phyloP scores from a whole-genome alignment of 1,284 basidiomycete genomes.

The Agroathelia rolfsii region DNA sequence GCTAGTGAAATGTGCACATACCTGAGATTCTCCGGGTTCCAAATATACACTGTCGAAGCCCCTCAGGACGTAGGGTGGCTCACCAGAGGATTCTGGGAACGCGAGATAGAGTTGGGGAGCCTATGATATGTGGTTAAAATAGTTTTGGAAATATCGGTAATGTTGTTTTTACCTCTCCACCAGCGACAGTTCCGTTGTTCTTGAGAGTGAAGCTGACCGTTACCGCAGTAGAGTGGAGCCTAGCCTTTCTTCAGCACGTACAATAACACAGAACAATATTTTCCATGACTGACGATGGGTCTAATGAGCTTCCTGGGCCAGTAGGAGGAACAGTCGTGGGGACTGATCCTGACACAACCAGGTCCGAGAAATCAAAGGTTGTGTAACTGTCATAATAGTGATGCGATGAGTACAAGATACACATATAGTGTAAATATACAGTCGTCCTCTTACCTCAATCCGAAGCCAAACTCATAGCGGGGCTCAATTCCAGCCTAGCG shows the following conservation, averaged over 20 bases:
- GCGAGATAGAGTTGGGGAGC: constrained; percentile 40
- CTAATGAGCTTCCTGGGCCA: constrained; percentile 35
- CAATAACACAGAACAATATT: too few species aligned
- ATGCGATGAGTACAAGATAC: too few species aligned
- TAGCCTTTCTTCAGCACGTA: too few species aligned
- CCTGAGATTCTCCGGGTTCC: constrained; percentile 28
- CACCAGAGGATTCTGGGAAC: constrained; percentile 31
- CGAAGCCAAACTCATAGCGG: constrained; percentile 61
- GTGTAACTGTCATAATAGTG: too few species aligned
- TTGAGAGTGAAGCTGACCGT: constrained; percentile 34
- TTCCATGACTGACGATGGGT: too few species aligned
- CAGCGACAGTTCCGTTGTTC: constrained; percentile 36
- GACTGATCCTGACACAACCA: constrained; percentile 32
- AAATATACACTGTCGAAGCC: constrained; percentile 41
- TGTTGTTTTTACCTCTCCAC: constrained; percentile 31
- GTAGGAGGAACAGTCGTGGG: constrained; percentile 28
- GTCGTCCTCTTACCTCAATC: too few species aligned
- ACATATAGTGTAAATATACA: too few species aligned
- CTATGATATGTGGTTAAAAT: constrained; percentile 20
- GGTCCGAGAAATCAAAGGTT: constrained; percentile 41
- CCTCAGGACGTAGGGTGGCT: constrained; percentile 35
- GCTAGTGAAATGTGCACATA: too few species aligned
- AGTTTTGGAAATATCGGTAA: not conserved
- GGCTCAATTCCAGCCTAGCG: constrained; percentile 40
- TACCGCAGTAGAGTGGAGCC: constrained; percentile 34